Percentiles rank a stretch among this genome's conserved stretches.
phyloP scores from a whole-genome alignment of 257 asterid genomes.

The Nicotiana benthamiana region DNA sequence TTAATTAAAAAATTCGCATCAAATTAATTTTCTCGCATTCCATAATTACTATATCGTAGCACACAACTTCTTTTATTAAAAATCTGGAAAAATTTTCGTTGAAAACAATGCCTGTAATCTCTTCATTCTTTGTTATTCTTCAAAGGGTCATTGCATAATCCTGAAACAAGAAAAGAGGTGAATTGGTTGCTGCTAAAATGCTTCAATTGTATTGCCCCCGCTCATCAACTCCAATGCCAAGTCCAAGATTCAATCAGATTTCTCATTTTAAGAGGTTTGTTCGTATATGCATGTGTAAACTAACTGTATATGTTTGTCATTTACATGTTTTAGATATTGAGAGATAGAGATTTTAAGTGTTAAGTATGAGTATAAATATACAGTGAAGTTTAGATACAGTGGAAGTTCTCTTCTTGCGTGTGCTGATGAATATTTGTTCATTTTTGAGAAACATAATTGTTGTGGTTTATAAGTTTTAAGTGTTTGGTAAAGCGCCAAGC shows the following conservation, averaged over 20 bases:
- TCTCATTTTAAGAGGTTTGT: conserved; percentile 41
- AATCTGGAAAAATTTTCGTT: background rate
- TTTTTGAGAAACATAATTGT: background rate
- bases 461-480: background rate
- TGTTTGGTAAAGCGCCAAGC: background rate
- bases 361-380: background rate
- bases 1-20: background rate
- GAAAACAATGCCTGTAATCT: background rate
- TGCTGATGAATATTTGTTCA: too few species aligned
- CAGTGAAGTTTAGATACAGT: background rate
- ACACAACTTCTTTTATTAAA: background rate
- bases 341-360: background rate
- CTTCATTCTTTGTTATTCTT: background rate
- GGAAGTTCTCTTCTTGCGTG: background rate
- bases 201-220: conserved; percentile 51
- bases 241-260: conserved; percentile 27
- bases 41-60: background rate
- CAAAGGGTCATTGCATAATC: background rate
- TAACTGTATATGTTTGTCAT: conserved; percentile 12
- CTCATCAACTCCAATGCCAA: conserved; percentile 33
- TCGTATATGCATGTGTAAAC: background rate
- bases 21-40: background rate
- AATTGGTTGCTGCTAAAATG: conserved; percentile 25
- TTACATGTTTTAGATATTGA: background rate
- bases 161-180: background rate